Evolutionary conservation across 148 eudicot species (phyloP), one percentile per base, ranked within the genome.

Genomic region (Amaranthus hypochondriacus): DNA sequence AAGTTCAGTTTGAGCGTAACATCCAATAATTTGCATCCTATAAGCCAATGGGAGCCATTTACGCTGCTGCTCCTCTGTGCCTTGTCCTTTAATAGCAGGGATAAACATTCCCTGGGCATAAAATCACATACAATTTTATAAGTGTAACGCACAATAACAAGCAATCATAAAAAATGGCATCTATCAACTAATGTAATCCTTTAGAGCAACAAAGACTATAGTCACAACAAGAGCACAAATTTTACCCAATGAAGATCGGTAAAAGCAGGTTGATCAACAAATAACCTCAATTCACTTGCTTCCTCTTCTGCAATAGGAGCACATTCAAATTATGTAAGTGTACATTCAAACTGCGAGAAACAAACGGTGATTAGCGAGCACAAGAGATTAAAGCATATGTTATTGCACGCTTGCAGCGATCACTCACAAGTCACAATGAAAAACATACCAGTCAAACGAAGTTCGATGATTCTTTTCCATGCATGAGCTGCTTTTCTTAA

Each of bases 1-100:
- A 78, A 95, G 99, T 86, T 95, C 99, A 60, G 99, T 95, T 82
- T 95, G 99, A 44, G 99, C 97, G 83, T 95, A 95, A 80, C 97
- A 95, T 47, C 99, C 99, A 79, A 95, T 95, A 13, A 95, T 95
- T 75, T 92, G 87, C 99, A 95, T 88, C 80, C 83, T 90, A 71
- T 90, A 84, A 44, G 99, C 99, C 86, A 95, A 73, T 21, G 97
- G 89, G 83, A 95, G 86, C 99, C 99, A 95, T 77, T 92, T 95
- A 69, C 73, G 64, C 71, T 87, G 93, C 81, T 95, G 99, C 76
- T 95, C 99, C 58, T 95, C 94, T 7, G 97, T 95, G 71, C 97
- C 96, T 83, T 95, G 97, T 56, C 96, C 99, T 80, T 87, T 92
- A 51, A 95, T 87, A 57, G 92, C 92, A 80, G 97, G 99, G 64